phyloP scores from a whole-genome alignment of 2,329 filamentous ascomycete genomes.

The Ceratocystis ficicola region DNA sequence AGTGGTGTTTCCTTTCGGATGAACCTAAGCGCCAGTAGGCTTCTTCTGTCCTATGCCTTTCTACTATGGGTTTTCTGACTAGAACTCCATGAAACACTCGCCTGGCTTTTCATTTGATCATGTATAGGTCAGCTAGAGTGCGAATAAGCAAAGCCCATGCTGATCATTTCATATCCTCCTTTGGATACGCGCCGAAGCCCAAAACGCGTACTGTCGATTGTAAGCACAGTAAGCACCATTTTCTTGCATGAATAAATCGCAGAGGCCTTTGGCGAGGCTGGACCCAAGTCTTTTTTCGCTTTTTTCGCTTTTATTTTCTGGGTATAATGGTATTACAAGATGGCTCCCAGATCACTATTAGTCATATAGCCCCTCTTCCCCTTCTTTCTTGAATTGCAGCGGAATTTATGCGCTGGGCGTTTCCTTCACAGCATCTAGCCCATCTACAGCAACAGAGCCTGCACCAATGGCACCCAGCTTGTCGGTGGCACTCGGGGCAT shows the following conservation, averaged over 20 bases:
- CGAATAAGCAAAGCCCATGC: not conserved
- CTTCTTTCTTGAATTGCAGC: not conserved
- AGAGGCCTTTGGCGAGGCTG: not conserved
- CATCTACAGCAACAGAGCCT: constrained; percentile 24
- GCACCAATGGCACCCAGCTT: constrained; percentile 24
- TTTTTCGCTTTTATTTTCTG: not conserved
- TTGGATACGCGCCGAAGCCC: not conserved
- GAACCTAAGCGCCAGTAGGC: not conserved
- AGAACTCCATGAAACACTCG: not conserved
- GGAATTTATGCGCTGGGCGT: not conserved
- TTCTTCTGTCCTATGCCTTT: not conserved
- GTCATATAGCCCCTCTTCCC: not conserved
- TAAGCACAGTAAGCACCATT: not conserved
- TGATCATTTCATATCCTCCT: not conserved
- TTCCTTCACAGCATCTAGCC: constrained; percentile 6
- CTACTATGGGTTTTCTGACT: not conserved
- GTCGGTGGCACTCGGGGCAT: constrained; percentile 38
- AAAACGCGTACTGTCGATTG: not conserved
- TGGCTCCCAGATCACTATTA: not conserved
- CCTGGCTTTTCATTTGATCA: not conserved
- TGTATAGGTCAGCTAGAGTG: not conserved
- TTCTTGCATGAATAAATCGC: not conserved
- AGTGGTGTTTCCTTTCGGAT: not conserved
- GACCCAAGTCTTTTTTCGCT: not conserved
- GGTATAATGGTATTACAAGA: constrained; percentile 2